phyloP scores from a whole-genome alignment of 805 yeast species.

The Sugiyamaella qingdaonensis region DNA sequence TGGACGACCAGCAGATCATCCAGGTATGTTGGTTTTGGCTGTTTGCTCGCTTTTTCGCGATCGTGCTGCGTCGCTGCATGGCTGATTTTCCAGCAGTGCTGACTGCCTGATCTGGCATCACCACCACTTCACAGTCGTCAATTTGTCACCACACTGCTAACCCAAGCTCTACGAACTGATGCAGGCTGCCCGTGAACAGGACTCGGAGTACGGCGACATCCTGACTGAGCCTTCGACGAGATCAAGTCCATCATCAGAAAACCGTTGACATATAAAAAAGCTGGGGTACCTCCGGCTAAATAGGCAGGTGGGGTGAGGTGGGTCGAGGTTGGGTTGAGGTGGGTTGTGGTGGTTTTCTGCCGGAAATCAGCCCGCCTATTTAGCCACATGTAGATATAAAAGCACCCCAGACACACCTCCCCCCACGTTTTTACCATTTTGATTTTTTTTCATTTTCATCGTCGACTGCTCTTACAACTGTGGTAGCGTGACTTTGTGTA shows the following conservation, averaged over 20 bases:
- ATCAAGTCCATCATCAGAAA: slow-evolving; percentile 13
- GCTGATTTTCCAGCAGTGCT: neutral
- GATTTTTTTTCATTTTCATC: too few relatives aligned
- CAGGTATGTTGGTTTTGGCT: slow-evolving; percentile 44
- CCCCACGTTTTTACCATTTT: neutral
- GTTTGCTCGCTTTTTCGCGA: neutral
- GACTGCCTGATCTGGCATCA: neutral
- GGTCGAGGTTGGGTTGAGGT: too few relatives aligned
- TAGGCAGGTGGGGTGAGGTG: too few relatives aligned
- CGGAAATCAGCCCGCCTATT: slow-evolving; percentile 1
- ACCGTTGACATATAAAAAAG: neutral
- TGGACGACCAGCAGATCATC: slow-evolving; percentile 86
- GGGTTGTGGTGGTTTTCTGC: neutral
- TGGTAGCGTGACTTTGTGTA: neutral
- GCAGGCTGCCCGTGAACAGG: slow-evolving; percentile 39
- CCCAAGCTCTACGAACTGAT: slow-evolving; percentile 39
- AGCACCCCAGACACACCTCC: neutral
- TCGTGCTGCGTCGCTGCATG: too few relatives aligned
- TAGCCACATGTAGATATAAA: slow-evolving; percentile 1
- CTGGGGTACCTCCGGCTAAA: neutral
- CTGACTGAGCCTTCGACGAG: slow-evolving; percentile 12
- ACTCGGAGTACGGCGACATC: slow-evolving; percentile 35
- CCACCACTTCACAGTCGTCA: too few relatives aligned
- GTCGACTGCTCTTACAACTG: too few relatives aligned
- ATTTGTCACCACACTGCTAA: neutral